Conservation (phyloP, 2,329 filamentous ascomycete genomes). For the Neonectria punicea region DNA sequence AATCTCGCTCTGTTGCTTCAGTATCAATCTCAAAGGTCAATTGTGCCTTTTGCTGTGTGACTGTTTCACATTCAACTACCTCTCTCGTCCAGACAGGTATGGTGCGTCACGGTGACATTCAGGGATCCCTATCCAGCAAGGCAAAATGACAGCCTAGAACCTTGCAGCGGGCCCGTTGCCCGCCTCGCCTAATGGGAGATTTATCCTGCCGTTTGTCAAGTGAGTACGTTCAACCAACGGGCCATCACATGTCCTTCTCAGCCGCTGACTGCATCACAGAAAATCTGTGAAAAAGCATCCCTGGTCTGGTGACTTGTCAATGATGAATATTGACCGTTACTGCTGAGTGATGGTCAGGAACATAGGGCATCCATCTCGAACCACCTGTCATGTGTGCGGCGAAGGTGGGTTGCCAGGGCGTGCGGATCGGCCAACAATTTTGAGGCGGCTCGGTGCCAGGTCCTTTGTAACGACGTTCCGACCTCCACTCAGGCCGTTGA, state of each 20-base stretch:
- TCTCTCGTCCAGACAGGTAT: neutral
- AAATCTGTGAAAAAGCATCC: neutral
- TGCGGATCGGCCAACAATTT: slow-evolving; percentile 6
- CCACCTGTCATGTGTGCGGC: neutral
- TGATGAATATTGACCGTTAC: neutral
- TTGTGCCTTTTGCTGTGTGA: slow-evolving; percentile 19
- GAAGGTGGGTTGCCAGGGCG: neutral
- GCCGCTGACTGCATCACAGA: no score
- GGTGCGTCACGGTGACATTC: slow-evolving; percentile 28
- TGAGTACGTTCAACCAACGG: slow-evolving; percentile 13
- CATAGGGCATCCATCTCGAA: neutral
- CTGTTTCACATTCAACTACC: slow-evolving; percentile 39
- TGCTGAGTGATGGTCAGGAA: neutral
- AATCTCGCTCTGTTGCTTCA: neutral
- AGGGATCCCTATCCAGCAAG: slow-evolving; percentile 23
- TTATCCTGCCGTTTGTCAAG: slow-evolving; percentile 18
- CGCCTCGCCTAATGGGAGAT: slow-evolving; percentile 37
- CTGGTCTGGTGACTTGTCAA: neutral
- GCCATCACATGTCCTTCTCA: slow-evolving; percentile 1
- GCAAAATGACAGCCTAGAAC: slow-evolving; percentile 26
- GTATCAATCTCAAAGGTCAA: slow-evolving; percentile 13
- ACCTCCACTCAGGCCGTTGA: slow-evolving; percentile 3
- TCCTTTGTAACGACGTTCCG: slow-evolving; percentile 19
- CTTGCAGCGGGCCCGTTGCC: slow-evolving; percentile 35
- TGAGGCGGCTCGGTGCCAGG: neutral